Evolutionary conservation across 108 stramenopile genomes (phyloP).

Genomic region (Pseudonitzschia multiseries): DNA sequence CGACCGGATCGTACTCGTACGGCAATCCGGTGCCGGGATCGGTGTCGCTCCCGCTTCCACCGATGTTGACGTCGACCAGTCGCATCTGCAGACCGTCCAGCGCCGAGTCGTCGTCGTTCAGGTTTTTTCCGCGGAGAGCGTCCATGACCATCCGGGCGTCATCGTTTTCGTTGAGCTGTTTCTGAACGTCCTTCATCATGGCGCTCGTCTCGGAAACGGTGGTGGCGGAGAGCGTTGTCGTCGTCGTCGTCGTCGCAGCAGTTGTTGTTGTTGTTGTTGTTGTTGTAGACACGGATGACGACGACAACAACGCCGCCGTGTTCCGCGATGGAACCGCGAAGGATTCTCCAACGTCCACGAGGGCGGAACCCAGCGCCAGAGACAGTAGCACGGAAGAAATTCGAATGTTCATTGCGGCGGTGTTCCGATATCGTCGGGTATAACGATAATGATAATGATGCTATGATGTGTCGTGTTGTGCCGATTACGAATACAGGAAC

Average conservation of each 20-base stretch:
- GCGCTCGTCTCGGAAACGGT: slow-evolving; percentile 38
- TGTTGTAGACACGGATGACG: no score
- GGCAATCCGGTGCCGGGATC: slow-evolving; percentile 59
- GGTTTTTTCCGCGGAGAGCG: slow-evolving; percentile 75
- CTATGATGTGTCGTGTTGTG: no score
- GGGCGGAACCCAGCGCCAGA: background rate
- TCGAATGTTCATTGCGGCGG: background rate
- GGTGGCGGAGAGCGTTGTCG: background rate
- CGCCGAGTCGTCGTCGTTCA: slow-evolving; percentile 88
- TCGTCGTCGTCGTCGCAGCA: background rate
- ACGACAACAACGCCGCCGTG: no score
- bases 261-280: no score
- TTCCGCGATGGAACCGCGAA: background rate
- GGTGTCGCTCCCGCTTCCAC: slow-evolving; percentile 30
- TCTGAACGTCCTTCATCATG: slow-evolving; percentile 47
- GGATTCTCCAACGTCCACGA: background rate
- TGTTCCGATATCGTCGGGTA: no score
- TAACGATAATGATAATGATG: no score
- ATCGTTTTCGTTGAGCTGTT: slow-evolving; percentile 57
- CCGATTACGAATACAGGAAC: no score
- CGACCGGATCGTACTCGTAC: slow-evolving; percentile 78
- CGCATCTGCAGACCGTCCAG: slow-evolving; percentile 80
- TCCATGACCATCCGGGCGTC: slow-evolving; percentile 74
- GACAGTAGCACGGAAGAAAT: background rate
- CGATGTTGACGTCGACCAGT: slow-evolving; percentile 58